Evolutionary conservation across 768 basidiomycete species (phyloP).

Genomic region (Tephrocybe sp.): DNA sequence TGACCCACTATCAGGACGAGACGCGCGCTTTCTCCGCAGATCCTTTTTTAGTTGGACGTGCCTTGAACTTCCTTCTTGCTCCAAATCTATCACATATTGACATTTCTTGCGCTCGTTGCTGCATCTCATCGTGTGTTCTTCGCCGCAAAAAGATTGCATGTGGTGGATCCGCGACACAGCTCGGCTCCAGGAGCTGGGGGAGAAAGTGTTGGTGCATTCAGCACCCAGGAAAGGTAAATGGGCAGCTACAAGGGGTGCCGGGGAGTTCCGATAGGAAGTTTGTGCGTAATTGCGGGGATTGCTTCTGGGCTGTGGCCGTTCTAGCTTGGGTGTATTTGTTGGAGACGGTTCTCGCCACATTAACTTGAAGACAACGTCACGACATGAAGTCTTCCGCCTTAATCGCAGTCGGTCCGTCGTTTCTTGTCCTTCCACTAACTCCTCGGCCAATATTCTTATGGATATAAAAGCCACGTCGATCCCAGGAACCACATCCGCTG

Average conservation of each 20-base stretch:
- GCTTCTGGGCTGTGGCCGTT: slow-evolving; percentile 25
- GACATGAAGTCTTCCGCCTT: slow-evolving; percentile 18
- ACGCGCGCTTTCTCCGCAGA: slow-evolving; percentile 33
- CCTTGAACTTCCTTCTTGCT: slow-evolving; percentile 30
- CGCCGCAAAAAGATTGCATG: slow-evolving; percentile 1
- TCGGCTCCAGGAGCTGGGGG: not conserved
- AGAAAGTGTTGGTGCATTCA: slow-evolving; percentile 6
- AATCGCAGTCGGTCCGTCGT: slow-evolving; percentile 18
- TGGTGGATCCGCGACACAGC: not conserved
- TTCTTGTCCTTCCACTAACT: slow-evolving; percentile 14
- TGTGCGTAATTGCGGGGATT: slow-evolving; percentile 2
- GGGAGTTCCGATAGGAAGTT: slow-evolving; percentile 14
- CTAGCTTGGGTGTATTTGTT: slow-evolving; percentile 24
- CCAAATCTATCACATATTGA: slow-evolving; percentile 21
- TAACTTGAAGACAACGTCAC: slow-evolving; percentile 16
- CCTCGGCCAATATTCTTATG: slow-evolving; percentile 14
- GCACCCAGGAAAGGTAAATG: slow-evolving; percentile 14
- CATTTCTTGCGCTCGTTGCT: slow-evolving; percentile 13
- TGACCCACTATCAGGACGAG: slow-evolving; percentile 13
- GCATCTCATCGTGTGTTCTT: not conserved
- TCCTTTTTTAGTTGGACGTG: slow-evolving; percentile 23
- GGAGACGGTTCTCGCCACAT: slow-evolving; percentile 16
- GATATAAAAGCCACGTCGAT: slow-evolving; percentile 12
- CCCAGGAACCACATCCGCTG: slow-evolving; percentile 2
- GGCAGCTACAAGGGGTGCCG: slow-evolving; percentile 12